Percentiles rank a stretch among this genome's conserved stretches.
Conservation (phyloP, 495 filamentous ascomycete genomes). For the Penicillium lividum region DNA sequence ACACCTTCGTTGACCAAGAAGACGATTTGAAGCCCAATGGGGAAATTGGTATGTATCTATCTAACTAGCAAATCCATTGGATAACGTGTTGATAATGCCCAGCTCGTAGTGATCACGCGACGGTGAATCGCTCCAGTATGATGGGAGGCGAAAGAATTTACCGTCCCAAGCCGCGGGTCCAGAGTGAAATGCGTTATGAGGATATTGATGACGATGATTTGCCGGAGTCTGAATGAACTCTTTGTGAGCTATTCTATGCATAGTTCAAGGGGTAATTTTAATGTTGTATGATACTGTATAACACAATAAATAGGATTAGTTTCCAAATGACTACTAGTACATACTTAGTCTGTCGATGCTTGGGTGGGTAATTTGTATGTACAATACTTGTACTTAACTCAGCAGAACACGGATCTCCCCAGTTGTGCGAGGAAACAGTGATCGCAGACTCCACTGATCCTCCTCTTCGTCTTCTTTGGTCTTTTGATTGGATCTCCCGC, state of each 20-base stretch:
- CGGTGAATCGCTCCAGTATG: slow-evolving; percentile 11
- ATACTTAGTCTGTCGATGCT: too few species aligned
- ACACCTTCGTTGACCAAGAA: not conserved
- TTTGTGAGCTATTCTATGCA: not conserved
- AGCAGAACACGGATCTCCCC: slow-evolving; percentile 84
- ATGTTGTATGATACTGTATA: too few species aligned
- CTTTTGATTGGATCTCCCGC: slow-evolving; percentile 26
- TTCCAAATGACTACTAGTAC: too few species aligned
- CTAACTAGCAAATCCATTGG: not conserved
- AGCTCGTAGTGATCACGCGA: slow-evolving; percentile 17
- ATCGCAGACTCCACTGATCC: slow-evolving; percentile 55
- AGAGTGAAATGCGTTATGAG: slow-evolving; percentile 9
- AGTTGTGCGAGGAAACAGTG: slow-evolving; percentile 78
- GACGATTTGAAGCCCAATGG: not conserved
- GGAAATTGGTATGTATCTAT: not conserved
- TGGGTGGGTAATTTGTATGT: not conserved
- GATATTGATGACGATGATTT: slow-evolving; percentile 12
- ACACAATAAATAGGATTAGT: too few species aligned
- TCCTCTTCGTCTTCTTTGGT: slow-evolving; percentile 34
- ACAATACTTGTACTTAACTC: slow-evolving; percentile 25
- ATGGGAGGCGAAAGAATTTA: slow-evolving; percentile 5
- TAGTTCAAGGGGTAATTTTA: too few species aligned
- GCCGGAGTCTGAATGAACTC: not conserved
- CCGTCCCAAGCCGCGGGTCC: slow-evolving; percentile 7
- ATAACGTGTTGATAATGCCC: not conserved